Conservation (phyloP, 2,329 filamentous ascomycete genomes). For the Mollisia scopiformis region DNA sequence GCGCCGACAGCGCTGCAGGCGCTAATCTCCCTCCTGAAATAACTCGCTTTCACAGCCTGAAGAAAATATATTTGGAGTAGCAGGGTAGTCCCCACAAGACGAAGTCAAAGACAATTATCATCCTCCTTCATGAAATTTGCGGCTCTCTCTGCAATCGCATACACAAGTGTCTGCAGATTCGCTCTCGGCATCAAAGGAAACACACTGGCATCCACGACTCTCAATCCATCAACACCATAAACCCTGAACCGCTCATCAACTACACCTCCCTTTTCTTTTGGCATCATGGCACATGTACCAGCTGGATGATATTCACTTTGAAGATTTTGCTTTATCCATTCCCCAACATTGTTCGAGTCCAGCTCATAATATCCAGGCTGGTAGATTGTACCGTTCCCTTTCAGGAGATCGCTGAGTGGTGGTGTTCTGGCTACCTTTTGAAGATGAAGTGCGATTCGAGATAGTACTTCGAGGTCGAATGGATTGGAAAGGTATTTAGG, state of each 20-base stretch:
- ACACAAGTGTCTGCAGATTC: not conserved
- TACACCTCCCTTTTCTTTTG: slow-evolving; percentile 24
- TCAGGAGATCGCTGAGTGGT: slow-evolving; percentile 4
- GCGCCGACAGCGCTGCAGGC: too few species aligned
- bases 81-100: too few species aligned
- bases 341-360: slow-evolving; percentile 15
- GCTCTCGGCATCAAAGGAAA: slow-evolving; percentile 5
- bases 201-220: slow-evolving; percentile 13
- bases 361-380: slow-evolving; percentile 4
- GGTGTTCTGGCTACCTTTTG: slow-evolving; percentile 9
- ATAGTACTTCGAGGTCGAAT: slow-evolving; percentile 43
- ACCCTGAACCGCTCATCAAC: slow-evolving; percentile 24
- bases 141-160: not conserved
- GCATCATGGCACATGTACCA: slow-evolving; percentile 25
- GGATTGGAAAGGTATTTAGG: slow-evolving; percentile 47
- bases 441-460: slow-evolving; percentile 8
- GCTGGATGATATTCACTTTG: slow-evolving; percentile 21
- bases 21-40: too few species aligned
- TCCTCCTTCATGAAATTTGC: not conserved
- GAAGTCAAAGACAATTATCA: too few species aligned
- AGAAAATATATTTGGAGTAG: too few species aligned
- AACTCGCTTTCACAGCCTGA: too few species aligned
- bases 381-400: slow-evolving; percentile 6
- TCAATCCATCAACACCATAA: too few species aligned
- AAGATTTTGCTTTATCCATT: slow-evolving; percentile 10